A percentile compares a stretch with the other conserved stretches of the same genome.
These are phyloP conservation scores for Tagetes erecta DNA, from an alignment of 129 eudicot genomes.

Conservation along the genomic window DNA sequence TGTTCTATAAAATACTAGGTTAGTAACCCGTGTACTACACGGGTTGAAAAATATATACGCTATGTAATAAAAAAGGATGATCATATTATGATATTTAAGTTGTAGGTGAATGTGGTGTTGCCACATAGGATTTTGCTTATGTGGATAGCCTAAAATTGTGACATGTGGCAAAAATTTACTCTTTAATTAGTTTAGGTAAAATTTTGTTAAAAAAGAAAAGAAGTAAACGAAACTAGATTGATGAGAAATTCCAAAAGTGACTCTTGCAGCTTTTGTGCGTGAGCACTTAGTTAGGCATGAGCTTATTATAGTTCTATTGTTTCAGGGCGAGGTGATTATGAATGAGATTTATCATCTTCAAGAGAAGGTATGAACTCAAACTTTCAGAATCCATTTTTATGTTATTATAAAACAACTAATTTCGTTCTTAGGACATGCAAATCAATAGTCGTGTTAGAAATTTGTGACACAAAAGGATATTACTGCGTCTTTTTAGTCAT, in stretches of 20 bases:
- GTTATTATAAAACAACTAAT: background rate
- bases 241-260: background rate
- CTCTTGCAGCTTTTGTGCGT: background rate
- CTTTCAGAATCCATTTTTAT: constrained; percentile 5
- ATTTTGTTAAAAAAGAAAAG: background rate
- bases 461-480: constrained; percentile 15
- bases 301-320: constrained; percentile 14
- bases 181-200: no score
- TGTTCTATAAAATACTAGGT: no score
- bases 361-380: constrained; percentile 61
- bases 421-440: background rate
- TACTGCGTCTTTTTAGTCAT: background rate
- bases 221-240: background rate
- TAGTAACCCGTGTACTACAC: no score
- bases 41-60: no score
- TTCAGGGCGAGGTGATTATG: constrained; percentile 77
- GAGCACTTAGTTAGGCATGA: background rate
- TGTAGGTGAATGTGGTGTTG: no score
- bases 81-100: no score
- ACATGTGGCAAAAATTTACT: no score
- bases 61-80: no score
- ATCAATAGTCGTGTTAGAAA: background rate
- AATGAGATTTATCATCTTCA: constrained; percentile 66
- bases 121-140: no score
- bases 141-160: no score